Base-by-base conservation (phyloP, 2,329 filamentous ascomycete species). In the Clarireedia paspali region DNA sequence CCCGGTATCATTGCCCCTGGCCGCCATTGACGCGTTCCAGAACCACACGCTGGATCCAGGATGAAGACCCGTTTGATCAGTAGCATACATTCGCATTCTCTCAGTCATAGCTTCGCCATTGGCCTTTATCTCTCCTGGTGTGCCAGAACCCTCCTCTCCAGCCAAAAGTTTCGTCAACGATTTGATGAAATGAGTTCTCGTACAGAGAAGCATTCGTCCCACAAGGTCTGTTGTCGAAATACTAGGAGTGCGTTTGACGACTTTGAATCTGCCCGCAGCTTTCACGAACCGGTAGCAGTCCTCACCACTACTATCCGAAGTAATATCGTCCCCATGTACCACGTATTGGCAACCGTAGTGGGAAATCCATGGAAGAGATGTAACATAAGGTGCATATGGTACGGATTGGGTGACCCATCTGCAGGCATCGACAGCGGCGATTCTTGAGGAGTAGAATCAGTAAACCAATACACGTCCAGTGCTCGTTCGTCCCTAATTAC, bases 231-330 rank as follows among this genome's bases (percentile, higher is more conserved):
- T 99, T 2, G 94, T 99, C 9, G 90, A 96, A 67, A 99, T 99
- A 58, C 90, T 91, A 0, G 94, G 94, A 2, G 94, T 97, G 61
- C 94, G 83, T 75, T 95, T 96, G 47, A 99, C 94, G 17, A 99
- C 90, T 74, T 95, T 91, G 81, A 99, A 99, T 45, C 94, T 83
- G 12, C 87, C 87, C 1, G 92, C 94, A 42, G 88, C 86, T 74
- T 99, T 99, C 67, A 99, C 94, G 68, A 92, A 97, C 59, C 94
- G 88, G 75, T 99, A 99, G 75, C 92, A 97, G 75, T 99, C 94
- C 70, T 96, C 87, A 44, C 94, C 94, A 63, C 85, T 84, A 69
- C 88, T 89, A 73, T 99, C 94, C 0, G 91, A 95, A 2, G 94
- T 97, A 68, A 97, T 95, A 72, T 97, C 92, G 71, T 97, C 94